Base-by-base conservation (phyloP, 225 moss, liverwort and hornwort species). In the Physcomitrellopsis africana region DNA sequence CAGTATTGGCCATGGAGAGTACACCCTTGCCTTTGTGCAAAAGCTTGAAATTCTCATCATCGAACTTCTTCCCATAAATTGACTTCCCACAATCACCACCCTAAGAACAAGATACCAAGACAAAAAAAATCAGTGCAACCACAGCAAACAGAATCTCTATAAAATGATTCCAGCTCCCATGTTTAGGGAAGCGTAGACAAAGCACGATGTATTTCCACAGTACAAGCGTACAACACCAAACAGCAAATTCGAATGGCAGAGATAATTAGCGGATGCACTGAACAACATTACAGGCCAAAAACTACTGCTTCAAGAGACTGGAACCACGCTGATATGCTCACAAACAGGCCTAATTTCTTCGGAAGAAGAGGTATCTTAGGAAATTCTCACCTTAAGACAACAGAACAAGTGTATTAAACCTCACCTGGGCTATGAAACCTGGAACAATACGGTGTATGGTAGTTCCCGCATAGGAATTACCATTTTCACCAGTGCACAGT, bases 11-110 rank as follows among this genome's bases (percentile, higher is more conserved):
- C 92, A 92, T 92, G 46, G 92, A 90, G 53, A 92, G 84, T 46
- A 90, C 66, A 32, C 92, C 92, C 72, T 88, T 86, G 52, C 90
- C 88, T 72, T 91, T 89, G 46, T 92, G 92, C 79, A 86, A 60
- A 58, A 92, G 83, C 68, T 90, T 90, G 81, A 92, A 92, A 70
- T 92, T 92, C 41, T 92, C 92, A 75, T 92, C 92, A 67, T 92
- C 90, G 64, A 92, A 92, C 78, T 88, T 90, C 77, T 79, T 90
- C 24, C 88, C 92, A 75, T 92, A 92, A 52, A 92, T 90, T 23
- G 92, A 84, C 72, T 92, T 92, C n/a, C 92, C 92, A 75, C 92
- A 92, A 12, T 90, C 88, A 53, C 92, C 92, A 24, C 92, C 92
- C 92, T 92, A 52, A 53, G 19, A 27, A 44, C 22, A 65, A 67